A percentile compares a stretch with the other conserved stretches of the same genome.
phyloP scores from a whole-genome alignment of 78 protist species.

The Mantamonas sphyraenae region DNA sequence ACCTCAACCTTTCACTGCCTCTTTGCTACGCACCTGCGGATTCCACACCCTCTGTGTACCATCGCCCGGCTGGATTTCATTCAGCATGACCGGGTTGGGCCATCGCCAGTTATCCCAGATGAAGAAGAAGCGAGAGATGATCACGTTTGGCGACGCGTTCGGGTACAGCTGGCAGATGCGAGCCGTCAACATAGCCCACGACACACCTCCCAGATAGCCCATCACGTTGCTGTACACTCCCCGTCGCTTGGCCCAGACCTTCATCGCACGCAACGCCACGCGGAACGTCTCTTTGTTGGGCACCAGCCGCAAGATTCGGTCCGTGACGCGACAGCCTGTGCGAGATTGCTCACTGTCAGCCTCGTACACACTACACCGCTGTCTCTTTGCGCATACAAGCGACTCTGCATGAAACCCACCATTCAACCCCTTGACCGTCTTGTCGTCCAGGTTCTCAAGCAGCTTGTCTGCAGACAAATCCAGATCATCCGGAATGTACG shows the following conservation, averaged over 20 bases:
- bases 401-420: conserved; percentile 10
- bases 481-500: conserved; percentile 57
- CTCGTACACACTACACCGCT: background rate
- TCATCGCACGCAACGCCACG: conserved; percentile 72
- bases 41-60: no score
- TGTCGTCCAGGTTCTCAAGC: conserved; percentile 57
- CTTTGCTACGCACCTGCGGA: no score
- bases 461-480: conserved; percentile 42
- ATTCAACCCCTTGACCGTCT: conserved; percentile 45
- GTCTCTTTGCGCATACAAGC: no score
- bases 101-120: conserved; percentile 66
- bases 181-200: conserved; percentile 91
- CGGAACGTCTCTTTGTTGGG: conserved; percentile 80
- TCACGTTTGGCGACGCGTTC: conserved; percentile 57
- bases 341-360: background rate
- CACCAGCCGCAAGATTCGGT: conserved; percentile 70
- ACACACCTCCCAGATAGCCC: conserved; percentile 92
- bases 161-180: conserved; percentile 92
- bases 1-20: no score
- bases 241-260: conserved; percentile 90
- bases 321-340: conserved; percentile 84
- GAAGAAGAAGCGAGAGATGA: conserved; percentile 81
- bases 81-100: conserved; percentile 42
- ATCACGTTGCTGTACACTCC: conserved; percentile 81
- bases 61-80: no score